Conservation (phyloP, 139 green algal species). For the Chlorella sp. region DNA sequence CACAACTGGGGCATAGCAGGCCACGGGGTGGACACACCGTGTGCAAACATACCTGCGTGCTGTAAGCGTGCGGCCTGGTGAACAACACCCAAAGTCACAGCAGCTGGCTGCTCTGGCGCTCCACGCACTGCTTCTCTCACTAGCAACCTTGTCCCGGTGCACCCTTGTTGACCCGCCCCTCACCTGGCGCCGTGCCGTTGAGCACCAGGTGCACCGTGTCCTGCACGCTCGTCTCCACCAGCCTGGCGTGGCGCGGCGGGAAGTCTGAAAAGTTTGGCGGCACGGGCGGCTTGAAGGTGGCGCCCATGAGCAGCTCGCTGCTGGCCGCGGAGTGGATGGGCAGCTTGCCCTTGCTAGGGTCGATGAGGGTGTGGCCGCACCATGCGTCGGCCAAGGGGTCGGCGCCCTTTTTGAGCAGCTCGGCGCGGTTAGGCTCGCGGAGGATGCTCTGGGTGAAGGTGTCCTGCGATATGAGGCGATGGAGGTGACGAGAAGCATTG, state of each 20-base stretch:
- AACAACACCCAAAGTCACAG: too few relatives aligned
- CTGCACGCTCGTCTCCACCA: neutral
- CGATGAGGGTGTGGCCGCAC: slow-evolving; percentile 21
- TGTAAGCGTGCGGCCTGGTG: too few relatives aligned
- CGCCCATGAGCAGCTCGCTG: slow-evolving; percentile 11
- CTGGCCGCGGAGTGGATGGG: neutral
- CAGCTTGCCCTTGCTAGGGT: slow-evolving; percentile 12
- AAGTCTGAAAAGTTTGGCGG: slow-evolving; percentile 8
- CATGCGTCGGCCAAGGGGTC: slow-evolving; percentile 23
- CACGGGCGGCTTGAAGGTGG: slow-evolving; percentile 12
- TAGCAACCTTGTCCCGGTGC: too few relatives aligned
- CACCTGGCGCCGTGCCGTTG: neutral
- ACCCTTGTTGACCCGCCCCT: too few relatives aligned
- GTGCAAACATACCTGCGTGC: too few relatives aligned
- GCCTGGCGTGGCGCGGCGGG: neutral
- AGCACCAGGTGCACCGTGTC: slow-evolving; percentile 15
- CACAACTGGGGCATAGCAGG: too few relatives aligned
- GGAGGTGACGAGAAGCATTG: too few relatives aligned
- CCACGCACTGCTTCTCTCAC: too few relatives aligned
- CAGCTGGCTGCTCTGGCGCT: too few relatives aligned
- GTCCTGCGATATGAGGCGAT: too few relatives aligned
- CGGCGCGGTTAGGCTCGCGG: slow-evolving; percentile 8
- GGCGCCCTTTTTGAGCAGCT: slow-evolving; percentile 19
- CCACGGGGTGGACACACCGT: too few relatives aligned
- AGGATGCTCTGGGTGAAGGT: slow-evolving; percentile 17